These are phyloP conservation scores for Diaporthe citrichinensis DNA, from an alignment of 2,329 filamentous ascomycete genomes.

Conservation along the genomic window DNA sequence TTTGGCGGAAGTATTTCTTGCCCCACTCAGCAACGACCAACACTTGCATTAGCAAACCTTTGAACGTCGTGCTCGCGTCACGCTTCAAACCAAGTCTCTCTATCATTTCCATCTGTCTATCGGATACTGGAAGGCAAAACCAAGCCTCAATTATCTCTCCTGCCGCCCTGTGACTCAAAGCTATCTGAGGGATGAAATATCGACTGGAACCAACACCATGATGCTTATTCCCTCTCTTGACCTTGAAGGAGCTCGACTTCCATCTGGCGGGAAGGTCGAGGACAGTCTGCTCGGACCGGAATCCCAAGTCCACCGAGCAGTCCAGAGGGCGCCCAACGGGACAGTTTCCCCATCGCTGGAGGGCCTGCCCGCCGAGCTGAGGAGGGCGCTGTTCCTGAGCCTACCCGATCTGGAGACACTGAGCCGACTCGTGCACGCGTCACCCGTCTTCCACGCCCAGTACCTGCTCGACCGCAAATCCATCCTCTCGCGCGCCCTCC, in stretches of 20 bases:
- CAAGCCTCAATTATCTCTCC: too few relatives aligned
- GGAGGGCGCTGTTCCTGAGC: neutral
- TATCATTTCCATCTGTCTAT: too few relatives aligned
- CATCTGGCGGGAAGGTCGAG: neutral
- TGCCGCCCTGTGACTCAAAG: too few relatives aligned
- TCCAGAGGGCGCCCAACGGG: neutral
- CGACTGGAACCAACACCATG: neutral
- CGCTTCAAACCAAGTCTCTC: too few relatives aligned
- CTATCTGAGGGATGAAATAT: neutral
- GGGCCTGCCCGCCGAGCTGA: neutral
- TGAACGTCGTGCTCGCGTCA: too few relatives aligned
- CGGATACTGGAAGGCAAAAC: too few relatives aligned
- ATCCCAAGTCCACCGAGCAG: neutral
- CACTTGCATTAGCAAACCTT: too few relatives aligned
- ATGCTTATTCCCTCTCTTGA: neutral
- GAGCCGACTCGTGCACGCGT: neutral
- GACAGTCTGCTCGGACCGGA: neutral
- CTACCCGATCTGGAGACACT: neutral
- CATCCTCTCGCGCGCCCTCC: neutral
- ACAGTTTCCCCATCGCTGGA: neutral
- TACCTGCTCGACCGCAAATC: neutral
- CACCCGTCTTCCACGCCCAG: conserved; percentile 1
- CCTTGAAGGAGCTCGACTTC: neutral
- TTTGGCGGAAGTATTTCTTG: too few relatives aligned
- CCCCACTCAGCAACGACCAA: too few relatives aligned